phyloP scores from a whole-genome alignment of 441 rosid species.

The Populus tomentosa region DNA sequence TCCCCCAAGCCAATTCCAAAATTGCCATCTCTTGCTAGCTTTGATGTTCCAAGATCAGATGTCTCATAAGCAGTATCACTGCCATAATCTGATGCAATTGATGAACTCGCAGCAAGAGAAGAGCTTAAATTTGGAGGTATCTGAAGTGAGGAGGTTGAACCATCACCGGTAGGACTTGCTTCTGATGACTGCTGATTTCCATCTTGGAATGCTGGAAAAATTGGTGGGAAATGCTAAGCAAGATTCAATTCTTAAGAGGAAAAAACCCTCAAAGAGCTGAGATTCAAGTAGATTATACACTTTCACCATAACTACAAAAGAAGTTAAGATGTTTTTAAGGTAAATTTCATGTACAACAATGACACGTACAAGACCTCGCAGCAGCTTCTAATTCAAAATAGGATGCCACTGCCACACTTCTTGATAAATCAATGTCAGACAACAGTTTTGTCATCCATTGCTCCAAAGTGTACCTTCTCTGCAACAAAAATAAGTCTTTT shows the following conservation, averaged over 20 bases:
- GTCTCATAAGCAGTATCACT: conserved; percentile 92
- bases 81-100: conserved; percentile 84
- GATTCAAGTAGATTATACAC: conserved; percentile 1
- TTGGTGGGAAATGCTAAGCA: conserved; percentile 1
- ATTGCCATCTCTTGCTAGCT: conserved; percentile 52
- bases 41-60: conserved; percentile 85
- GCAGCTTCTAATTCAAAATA: conserved; percentile 99
- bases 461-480: conserved; percentile 95
- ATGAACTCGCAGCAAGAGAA: conserved; percentile 53
- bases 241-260: neutral
- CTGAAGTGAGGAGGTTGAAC: conserved; percentile 36
- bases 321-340: conserved; percentile 5
- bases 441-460: conserved; percentile 96
- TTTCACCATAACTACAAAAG: neutral
- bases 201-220: conserved; percentile 79
- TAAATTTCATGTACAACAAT: conserved; percentile 20
- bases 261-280: neutral
- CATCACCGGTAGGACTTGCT: conserved; percentile 39
- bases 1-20: conserved; percentile 63
- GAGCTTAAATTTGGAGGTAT: conserved; percentile 43
- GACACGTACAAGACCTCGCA: conserved; percentile 86
- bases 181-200: conserved; percentile 46
- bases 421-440: conserved; percentile 90
- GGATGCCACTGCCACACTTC: conserved; percentile 82
- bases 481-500: conserved; percentile 50